phyloP scores from a whole-genome alignment of 305 asterid species.

The Solanum hybrid region DNA sequence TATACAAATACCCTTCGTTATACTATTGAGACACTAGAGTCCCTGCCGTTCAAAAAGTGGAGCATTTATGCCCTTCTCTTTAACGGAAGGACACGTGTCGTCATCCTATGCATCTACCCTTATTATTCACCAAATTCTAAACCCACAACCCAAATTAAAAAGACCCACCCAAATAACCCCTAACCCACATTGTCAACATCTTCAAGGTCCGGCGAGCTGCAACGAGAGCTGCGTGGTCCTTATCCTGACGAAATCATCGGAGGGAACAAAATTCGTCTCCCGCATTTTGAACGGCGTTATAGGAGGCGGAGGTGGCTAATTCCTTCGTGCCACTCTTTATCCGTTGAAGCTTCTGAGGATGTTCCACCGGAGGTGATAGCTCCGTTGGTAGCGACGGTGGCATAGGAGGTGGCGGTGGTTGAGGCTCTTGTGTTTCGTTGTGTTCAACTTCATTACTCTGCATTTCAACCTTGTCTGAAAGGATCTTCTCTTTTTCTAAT shows the following conservation, averaged over 20 bases:
- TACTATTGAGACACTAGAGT: too few species aligned
- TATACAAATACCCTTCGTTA: too few species aligned
- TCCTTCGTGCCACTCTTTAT: conserved; percentile 61
- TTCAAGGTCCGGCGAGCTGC: conserved; percentile 64
- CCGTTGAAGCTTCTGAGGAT: conserved; percentile 20
- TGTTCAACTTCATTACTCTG: conserved; percentile 14
- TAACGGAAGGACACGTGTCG: too few species aligned
- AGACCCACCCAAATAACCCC: too few species aligned
- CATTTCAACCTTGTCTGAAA: conserved; percentile 28
- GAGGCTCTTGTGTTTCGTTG: conserved; percentile 12
- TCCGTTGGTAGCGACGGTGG: conserved; percentile 8
- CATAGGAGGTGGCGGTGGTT: conserved; percentile 7
- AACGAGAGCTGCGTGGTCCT: conserved; percentile 42
- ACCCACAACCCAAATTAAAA: too few species aligned
- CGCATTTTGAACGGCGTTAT: conserved; percentile 62
- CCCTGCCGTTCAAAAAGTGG: too few species aligned
- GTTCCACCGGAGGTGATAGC: conserved; percentile 15
- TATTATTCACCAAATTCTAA: too few species aligned
- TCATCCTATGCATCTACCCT: too few species aligned
- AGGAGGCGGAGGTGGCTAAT: conserved; percentile 59
- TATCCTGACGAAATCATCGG: conserved; percentile 51
- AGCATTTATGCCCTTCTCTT: too few species aligned
- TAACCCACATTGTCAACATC: conserved; percentile 11
- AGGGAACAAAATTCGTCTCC: conserved; percentile 33
- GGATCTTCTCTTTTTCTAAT: conserved; percentile 44